Evolutionary conservation across 257 asterid genomes (phyloP), one percentile per base, ranked within the genome.

Genomic region (Lantana camara): DNA sequence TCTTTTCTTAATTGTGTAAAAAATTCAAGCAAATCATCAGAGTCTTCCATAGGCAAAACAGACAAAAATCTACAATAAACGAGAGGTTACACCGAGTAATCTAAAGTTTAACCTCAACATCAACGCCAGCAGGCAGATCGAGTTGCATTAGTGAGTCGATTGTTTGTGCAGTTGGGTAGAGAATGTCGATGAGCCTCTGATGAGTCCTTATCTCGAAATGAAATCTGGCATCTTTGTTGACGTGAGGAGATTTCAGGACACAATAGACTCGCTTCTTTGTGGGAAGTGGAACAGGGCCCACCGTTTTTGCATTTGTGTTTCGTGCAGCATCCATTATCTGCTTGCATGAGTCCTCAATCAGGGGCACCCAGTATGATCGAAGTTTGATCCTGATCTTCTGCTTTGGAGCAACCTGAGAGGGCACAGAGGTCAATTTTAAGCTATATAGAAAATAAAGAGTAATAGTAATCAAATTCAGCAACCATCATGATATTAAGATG

Each of bases 91-190:
- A 49, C 1, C 9, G 45, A 41, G 13, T 1, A 8, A 49, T 53
- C 89, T 80, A 92, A 44, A 92, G 97, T 90, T 92, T 87, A 59
- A 92, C 98, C 86, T 92, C 98, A n/a, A 92, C 98, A 44, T 93
- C 98, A 21, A 93, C 98, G 2, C 98, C 98, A 32, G 95, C 96
- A 47, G 97, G 98, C 80, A 93, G 78, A 77, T 89, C 97, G 2
- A 93, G 96, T 70, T 87, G 95, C 99, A 94, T 94, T 80, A 94
- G 77, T 3, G 96, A 87, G 77, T 94, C 99, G 17, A 90, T 94
- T 10, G 97, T 90, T 79, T 90, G 99, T 46, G 99, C 99, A 40
- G 97, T 94, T 0, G 99, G 99, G 77, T 85, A 83, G 16, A 90
- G 90, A 56, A 90, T 94, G 80, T 94, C 97, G 8, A 94, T 90